Evolutionary conservation across 2,329 filamentous ascomycete species (phyloP), one percentile per base, ranked within the genome.

Genomic region (Raffaelea deltoideospora): DNA sequence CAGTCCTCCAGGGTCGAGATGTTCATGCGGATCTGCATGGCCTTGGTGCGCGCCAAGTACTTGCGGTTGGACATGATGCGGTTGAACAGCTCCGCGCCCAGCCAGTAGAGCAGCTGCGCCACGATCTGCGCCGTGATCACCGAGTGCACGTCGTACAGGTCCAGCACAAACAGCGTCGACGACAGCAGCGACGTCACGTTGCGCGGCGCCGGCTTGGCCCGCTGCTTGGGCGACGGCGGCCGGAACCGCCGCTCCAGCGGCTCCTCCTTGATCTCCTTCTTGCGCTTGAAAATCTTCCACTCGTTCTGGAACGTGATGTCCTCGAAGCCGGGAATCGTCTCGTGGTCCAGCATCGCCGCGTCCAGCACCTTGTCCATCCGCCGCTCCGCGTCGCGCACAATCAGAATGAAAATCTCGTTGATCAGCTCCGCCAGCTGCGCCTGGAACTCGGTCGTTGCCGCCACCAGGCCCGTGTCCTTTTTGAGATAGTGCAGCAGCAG

Each of bases 21-120:
- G 53, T 98, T 98, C 87, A 98, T 96, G 46, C 90, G 83, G 48
- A 98, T 96, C 55, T 98, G 90, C 90, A 98, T 98, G 4, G 90
- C 90, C 57, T 98, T 98, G 15, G 90, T 98, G 37, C 90, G 73
- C 6, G 90, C 88, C 10, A 98, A 67, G 51, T 95, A 98, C 54
- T 88, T 87, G 45, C 85, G 76, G 51, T 92, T 95, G 22, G 83
- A 88, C 83, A 98, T 94, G 56, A 98, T 83, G 40, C 88, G 80
- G 56, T 98, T 98, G 63, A 98, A 98, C 9, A 96, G 72, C 58
- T 98, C 90, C 0, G 88, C 84, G 7, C 87, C 83, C 14, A 98
- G 69, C 90, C 90, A 98, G 60, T 95, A 98, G 31, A 96, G 69
- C 2, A 98, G 67, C 52, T 98, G 90, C 4, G 87, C 83, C 20